These are phyloP conservation scores for Paraphaeosphaeria sporulosa DNA, from an alignment of 2,329 filamentous ascomycete genomes.

Conservation along the genomic window DNA sequence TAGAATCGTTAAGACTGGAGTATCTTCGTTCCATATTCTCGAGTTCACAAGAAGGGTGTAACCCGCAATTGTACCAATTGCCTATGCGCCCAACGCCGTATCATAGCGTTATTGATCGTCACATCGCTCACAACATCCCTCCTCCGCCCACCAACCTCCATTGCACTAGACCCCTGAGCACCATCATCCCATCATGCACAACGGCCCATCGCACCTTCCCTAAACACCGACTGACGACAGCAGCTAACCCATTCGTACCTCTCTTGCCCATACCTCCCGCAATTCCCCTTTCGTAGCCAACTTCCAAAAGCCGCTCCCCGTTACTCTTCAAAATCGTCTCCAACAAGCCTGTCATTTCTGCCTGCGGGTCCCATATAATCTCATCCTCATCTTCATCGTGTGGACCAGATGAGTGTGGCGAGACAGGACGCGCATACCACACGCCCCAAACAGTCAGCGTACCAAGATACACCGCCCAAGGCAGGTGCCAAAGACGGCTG, in stretches of 20 bases:
- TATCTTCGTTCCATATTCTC: neutral
- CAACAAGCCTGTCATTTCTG: constrained; percentile 58
- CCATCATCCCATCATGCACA: constrained; percentile 67
- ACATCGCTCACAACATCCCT: constrained; percentile 13
- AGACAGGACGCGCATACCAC: constrained; percentile 53
- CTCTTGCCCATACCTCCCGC: constrained; percentile 55
- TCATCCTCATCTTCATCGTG: constrained; percentile 48
- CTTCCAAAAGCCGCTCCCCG: constrained; percentile 44
- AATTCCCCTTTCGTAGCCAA: constrained; percentile 32
- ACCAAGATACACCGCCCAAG: constrained; percentile 68
- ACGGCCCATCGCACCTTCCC: constrained; percentile 68
- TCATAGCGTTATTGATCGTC: neutral
- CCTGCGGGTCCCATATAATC: constrained; percentile 59
- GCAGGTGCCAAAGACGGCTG: constrained; percentile 65
- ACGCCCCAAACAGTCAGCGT: constrained; percentile 67
- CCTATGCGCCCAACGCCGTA: neutral
- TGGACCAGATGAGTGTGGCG: constrained; percentile 1
- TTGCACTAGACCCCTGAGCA: constrained; percentile 55
- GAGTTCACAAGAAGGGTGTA: neutral
- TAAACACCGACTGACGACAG: constrained; percentile 63
- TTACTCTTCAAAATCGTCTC: constrained; percentile 51
- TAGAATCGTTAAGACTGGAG: neutral
- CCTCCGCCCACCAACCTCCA: constrained; percentile 47
- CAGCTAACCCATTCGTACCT: constrained; percentile 61
- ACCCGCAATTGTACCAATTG: neutral